Conservation (phyloP, 2,329 filamentous ascomycete species). For the Cryphonectria naterciae region DNA sequence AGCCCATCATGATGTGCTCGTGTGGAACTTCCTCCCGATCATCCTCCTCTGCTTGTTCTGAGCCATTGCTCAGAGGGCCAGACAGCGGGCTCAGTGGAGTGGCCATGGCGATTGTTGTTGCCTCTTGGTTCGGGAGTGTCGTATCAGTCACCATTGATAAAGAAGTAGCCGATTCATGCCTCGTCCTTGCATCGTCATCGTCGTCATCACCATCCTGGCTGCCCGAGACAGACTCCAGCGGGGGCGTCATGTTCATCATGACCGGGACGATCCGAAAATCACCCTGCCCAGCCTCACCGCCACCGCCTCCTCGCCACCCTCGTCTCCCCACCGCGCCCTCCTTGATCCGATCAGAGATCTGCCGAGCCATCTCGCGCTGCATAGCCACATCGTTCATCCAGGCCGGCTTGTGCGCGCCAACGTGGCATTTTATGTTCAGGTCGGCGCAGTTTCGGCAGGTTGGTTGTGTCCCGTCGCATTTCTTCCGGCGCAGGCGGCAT, state of each 20-base stretch:
- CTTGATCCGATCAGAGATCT: neutral
- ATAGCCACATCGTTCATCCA: constrained; percentile 60
- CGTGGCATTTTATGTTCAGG: constrained; percentile 61
- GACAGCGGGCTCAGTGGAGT: neutral
- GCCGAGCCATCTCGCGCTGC: constrained; percentile 52
- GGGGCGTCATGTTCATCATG: neutral
- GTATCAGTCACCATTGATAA: neutral
- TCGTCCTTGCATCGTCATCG: neutral
- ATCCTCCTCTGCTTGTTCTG: neutral
- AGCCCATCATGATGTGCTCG: constrained; percentile 29
- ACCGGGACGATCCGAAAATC: neutral
- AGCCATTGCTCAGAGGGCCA: constrained; percentile 40
- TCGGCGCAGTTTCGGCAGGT: constrained; percentile 52
- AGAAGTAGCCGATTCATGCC: neutral
- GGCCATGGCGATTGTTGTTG: constrained; percentile 33
- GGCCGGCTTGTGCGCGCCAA: constrained; percentile 54
- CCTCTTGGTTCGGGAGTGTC: constrained; percentile 48
- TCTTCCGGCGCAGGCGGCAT: constrained; percentile 64
- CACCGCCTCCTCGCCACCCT: neutral
- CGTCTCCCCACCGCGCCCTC: neutral
- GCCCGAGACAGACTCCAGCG: neutral
- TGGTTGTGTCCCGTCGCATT: constrained; percentile 60
- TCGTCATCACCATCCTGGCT: constrained; percentile 46
- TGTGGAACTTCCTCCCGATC: neutral
- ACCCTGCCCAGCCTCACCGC: neutral